phyloP scores from a whole-genome alignment of 2,329 filamentous ascomycete species.

The Falciphora oryzae region DNA sequence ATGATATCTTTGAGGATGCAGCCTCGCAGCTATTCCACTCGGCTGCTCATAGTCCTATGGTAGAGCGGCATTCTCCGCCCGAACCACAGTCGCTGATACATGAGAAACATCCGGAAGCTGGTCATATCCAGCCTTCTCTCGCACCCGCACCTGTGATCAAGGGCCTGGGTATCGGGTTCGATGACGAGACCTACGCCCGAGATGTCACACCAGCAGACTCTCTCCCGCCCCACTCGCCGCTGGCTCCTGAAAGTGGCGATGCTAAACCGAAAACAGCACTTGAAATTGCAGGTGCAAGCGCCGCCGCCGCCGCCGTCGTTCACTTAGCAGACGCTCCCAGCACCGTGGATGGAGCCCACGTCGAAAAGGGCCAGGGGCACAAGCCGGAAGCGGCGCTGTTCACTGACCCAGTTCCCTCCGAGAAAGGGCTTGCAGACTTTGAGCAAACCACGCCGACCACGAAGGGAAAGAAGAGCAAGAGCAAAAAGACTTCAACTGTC shows the following conservation, averaged over 20 bases:
- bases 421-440: neutral
- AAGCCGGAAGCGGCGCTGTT: neutral
- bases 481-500: neutral
- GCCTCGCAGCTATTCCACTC: slow-evolving; percentile 9
- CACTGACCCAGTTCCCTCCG: neutral
- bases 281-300: neutral
- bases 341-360: neutral
- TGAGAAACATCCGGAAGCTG: neutral
- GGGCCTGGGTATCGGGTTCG: neutral
- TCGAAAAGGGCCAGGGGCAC: neutral
- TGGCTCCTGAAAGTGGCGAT: neutral
- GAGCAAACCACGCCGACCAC: slow-evolving; percentile 22
- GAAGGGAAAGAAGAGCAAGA: slow-evolving; percentile 29
- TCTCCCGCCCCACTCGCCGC: too few species aligned
- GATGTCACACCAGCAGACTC: neutral
- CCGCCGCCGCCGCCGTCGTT: neutral
- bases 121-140: neutral
- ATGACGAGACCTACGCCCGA: neutral
- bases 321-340: neutral
- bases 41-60: slow-evolving; percentile 7
- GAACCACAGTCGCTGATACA: neutral
- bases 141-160: neutral
- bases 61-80: neutral
- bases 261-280: neutral
- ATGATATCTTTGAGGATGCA: slow-evolving; percentile 14